Evolutionary conservation across 169 alveolate genomes (phyloP), one percentile per base, ranked within the genome.

Genomic region (Plasmodium billcollinsi): DNA sequence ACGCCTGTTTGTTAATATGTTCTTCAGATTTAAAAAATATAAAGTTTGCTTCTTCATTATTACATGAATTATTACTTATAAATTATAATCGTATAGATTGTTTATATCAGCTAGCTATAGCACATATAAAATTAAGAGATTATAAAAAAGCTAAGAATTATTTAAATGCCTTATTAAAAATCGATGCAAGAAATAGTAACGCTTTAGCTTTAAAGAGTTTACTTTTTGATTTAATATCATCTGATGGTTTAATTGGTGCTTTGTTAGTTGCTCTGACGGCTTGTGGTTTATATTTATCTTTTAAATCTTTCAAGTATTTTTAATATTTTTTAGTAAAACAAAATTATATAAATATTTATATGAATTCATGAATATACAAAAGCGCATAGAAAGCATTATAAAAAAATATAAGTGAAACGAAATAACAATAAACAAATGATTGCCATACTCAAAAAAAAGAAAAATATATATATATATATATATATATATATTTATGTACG

Each of bases 71-170:
- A 70, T 58, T 76, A 65, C 76, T 76, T 7, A 76, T 76, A 62
- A 76, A 76, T 70, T 76, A 76, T 56, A 76, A 76, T 56, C 89
- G 89, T 47, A 76, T 76, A 18, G 88, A 91, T 39, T 92, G 95
- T 33, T 74, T 94, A 89, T 94, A 94, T 76, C 96, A 94, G 65
- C 92, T 94, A 74, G 95, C 96, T 58, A 72, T 94, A 70, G 92
- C 95, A 58, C 94, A 92, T 71, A 94, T 94, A 65, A 94, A 92
- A 71, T 70, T 85, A 56, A 49, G 94, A 69, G 93, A 90, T 54
- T 94, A 92, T 90, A 76, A 88, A 50, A 94, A 89, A 88, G 95
- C 96, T 2, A 83, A 92, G 67, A 83, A 91, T 43, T 88, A 94
- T 74, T 74, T 94, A 91, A 94, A 94, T 65, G 90, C 91, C 45